Base-by-base conservation (phyloP, 164 flowering plant species). In the Buxus sempervirens region DNA sequence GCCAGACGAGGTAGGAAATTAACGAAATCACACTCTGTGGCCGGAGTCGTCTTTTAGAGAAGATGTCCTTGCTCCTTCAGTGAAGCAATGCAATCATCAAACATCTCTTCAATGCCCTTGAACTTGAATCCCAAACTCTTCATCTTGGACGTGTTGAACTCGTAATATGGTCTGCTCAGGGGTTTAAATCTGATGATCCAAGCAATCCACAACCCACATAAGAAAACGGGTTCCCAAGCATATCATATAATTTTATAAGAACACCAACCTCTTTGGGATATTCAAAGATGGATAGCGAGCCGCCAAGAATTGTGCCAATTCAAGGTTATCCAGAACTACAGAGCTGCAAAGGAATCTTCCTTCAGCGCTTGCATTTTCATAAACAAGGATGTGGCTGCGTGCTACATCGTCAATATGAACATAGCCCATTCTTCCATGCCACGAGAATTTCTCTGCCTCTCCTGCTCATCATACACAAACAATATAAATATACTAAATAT, bases 401-500 rank as follows among this genome's bases (percentile, higher is more conserved):
- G 98, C 99, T 28, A 88, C 95, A 65, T 96, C 99, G 41, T 96
- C 98, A 1, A 96, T 89, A 76, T 92, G 96, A 32, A 96, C 88
- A 68, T 87, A 93, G 59, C 97, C 97, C 98, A 92, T 89, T 75
- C 96, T 84, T 68, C 98, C 97, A 54, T 89, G 87, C 84, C 84
- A 76, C 15, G 82, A 59, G 64, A 90, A 92, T 62, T 78, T 87
- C 49, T 80, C 72, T 8, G 82, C 73, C 63, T 83, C 97, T 23
- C 99, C 98, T 94, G 80, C 54, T 42, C 10, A 3, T 25, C 65
- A 53, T 3, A 24, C 9, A 32, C 38, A 3, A 32, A 32, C 38
- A 32, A 32, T 32, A 32, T 32, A 7, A 32, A 32, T 32, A 32
- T 32, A 7, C 7, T 3, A 32, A 7, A 32, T 3, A 32, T 32